phyloP scores from a whole-genome alignment of 1,139 yeast genomes.

The Yamadazyma songkhlaensis region DNA sequence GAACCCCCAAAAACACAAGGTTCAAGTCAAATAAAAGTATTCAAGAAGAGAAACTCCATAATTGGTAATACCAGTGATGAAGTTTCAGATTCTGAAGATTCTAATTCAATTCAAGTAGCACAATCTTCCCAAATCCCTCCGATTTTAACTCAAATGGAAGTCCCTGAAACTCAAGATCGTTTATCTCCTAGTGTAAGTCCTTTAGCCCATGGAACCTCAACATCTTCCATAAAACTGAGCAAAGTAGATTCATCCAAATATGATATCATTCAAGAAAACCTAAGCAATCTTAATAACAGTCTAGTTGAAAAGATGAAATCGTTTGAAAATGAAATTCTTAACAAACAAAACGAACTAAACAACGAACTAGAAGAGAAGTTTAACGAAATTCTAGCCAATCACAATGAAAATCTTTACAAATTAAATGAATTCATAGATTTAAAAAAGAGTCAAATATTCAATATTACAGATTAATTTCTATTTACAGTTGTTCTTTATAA shows the following conservation, averaged over 20 bases:
- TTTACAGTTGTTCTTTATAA: slow-evolving; percentile 1
- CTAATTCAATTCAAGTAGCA: no score
- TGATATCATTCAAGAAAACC: slow-evolving; percentile 4
- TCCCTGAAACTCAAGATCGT: no score
- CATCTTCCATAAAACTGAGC: neutral
- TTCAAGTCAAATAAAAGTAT: no score
- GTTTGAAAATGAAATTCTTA: slow-evolving; percentile 14
- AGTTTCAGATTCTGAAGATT: no score
- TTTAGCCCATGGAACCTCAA: slow-evolving; percentile 1
- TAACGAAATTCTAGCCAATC: slow-evolving; percentile 9
- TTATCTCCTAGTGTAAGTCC: neutral
- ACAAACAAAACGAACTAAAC: slow-evolving; percentile 14
- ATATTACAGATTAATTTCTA: neutral
- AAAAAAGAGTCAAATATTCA: slow-evolving; percentile 10
- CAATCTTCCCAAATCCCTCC: no score
- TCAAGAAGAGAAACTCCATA: no score
- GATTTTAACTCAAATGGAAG: no score
- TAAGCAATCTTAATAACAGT: slow-evolving; percentile 5
- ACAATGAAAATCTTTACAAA: slow-evolving; percentile 9
- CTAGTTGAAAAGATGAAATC: slow-evolving; percentile 14
- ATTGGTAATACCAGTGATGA: no score
- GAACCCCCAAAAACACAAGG: no score
- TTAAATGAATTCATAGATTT: slow-evolving; percentile 9
- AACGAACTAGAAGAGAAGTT: slow-evolving; percentile 14
- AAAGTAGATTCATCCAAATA: slow-evolving; percentile 1